phyloP scores from a whole-genome alignment of 148 eudicot genomes.

The Rhododendron williamsianum region DNA sequence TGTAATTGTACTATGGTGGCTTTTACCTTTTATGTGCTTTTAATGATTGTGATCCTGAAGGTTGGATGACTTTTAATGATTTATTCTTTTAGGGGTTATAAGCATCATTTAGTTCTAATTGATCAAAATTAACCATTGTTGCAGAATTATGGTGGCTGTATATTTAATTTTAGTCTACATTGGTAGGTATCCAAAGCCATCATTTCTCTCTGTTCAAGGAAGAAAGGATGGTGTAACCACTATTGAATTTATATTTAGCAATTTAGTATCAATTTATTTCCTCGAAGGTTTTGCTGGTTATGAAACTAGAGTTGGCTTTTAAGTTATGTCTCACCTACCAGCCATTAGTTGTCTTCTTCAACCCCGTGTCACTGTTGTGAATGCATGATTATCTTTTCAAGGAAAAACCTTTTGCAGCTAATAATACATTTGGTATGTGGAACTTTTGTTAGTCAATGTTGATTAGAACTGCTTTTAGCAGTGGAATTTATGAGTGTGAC shows the following conservation, averaged over 20 bases:
- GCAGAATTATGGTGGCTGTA: not conserved
- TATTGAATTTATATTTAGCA: too few species aligned
- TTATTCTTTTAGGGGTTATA: not conserved
- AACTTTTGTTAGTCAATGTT: not conserved
- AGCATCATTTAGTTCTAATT: not conserved
- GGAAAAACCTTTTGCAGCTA: not conserved
- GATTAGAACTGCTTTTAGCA: not conserved
- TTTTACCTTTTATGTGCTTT: not conserved
- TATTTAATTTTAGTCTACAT: not conserved
- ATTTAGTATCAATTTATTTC: not conserved
- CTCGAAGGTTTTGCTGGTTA: not conserved
- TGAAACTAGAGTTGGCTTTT: not conserved
- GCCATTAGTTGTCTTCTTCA: not conserved
- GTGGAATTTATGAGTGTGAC: not conserved
- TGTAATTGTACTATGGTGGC: not conserved
- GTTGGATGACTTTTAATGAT: not conserved
- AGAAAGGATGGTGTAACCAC: not conserved
- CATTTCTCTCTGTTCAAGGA: not conserved
- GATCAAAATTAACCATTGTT: not conserved
- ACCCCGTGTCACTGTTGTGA: not conserved
- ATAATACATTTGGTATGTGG: not conserved
- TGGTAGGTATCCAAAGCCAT: not conserved
- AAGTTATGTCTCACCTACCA: not conserved
- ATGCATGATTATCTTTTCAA: not conserved
- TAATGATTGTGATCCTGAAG: not conserved